A percentile compares a stretch with the other conserved stretches of the same genome.
Evolutionary conservation across 2,329 filamentous ascomycete species (phyloP).

Genomic region (Botryosphaeria dothidea): DNA sequence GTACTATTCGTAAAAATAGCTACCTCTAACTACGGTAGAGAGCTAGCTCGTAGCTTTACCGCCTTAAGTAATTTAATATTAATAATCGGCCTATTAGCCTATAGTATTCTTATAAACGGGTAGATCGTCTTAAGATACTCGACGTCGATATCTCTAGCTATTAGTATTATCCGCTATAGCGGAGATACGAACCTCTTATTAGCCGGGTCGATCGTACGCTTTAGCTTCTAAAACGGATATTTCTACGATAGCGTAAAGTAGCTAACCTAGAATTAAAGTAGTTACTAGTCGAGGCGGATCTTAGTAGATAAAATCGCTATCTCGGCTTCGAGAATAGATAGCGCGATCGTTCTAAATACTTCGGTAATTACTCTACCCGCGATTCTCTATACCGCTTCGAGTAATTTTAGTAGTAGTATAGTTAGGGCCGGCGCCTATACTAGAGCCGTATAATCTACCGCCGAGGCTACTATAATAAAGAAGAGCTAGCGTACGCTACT

Average conservation of each 20-base stretch:
- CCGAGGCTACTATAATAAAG: constrained; percentile 28
- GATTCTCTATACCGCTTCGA: background rate
- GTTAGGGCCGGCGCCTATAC: constrained; percentile 21
- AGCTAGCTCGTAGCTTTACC: background rate
- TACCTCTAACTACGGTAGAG: no score
- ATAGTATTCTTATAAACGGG: background rate
- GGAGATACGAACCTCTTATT: no score
- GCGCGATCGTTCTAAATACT: constrained; percentile 10
- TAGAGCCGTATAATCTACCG: constrained; percentile 31
- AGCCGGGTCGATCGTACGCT: no score
- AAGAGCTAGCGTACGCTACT: constrained; percentile 25
- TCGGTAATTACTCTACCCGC: constrained; percentile 4
- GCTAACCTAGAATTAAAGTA: constrained; percentile 4
- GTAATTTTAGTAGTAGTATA: background rate
- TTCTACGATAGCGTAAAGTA: background rate
- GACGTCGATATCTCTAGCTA: no score
- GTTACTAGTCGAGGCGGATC: background rate
- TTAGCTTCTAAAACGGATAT: no score
- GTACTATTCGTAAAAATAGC: no score
- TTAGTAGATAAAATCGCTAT: background rate
- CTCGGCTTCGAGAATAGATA: constrained; percentile 1
- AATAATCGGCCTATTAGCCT: background rate
- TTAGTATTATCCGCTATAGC: no score
- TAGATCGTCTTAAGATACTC: background rate
- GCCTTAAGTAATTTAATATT: background rate